Conservation (phyloP, 2,329 filamentous ascomycete species). For the Apiospora koreana region DNA sequence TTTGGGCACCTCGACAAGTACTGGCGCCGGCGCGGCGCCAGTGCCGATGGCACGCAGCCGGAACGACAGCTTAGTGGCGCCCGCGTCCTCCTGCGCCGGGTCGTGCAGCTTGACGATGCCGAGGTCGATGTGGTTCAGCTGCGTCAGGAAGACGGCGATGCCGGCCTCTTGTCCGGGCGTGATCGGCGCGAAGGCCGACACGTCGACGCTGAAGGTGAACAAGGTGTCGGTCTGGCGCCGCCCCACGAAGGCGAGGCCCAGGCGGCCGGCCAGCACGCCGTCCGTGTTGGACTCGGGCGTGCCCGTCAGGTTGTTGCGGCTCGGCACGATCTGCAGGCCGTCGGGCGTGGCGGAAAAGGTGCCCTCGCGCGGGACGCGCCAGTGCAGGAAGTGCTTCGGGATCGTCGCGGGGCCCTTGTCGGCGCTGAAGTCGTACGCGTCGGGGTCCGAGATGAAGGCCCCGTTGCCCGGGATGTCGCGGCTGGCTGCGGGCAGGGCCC, state of each 20-base stretch:
- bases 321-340: slow-evolving; percentile 24
- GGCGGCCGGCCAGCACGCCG: slow-evolving; percentile 18
- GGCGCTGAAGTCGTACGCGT: slow-evolving; percentile 14
- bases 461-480: slow-evolving; percentile 33
- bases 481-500: slow-evolving; percentile 36
- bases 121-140: slow-evolving; percentile 28
- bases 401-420: slow-evolving; percentile 6
- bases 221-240: slow-evolving; percentile 29
- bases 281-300: neutral
- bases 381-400: slow-evolving; percentile 29
- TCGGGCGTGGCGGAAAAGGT: slow-evolving; percentile 19
- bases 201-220: slow-evolving; percentile 29
- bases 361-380: slow-evolving; percentile 25
- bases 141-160: slow-evolving; percentile 30
- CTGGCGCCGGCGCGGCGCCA: slow-evolving; percentile 18
- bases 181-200: slow-evolving; percentile 21
- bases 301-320: slow-evolving; percentile 23
- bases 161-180: slow-evolving; percentile 26
- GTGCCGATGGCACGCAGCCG: slow-evolving; percentile 30
- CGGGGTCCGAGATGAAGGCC: slow-evolving; percentile 15
- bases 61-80: slow-evolving; percentile 22
- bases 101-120: slow-evolving; percentile 20
- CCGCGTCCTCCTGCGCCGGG: neutral
- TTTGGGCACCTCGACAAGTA: slow-evolving; percentile 23
- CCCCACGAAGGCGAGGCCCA: slow-evolving; percentile 26